Base-by-base conservation (phyloP, 2,329 filamentous ascomycete species). In the Fusarium liriodendri region DNA sequence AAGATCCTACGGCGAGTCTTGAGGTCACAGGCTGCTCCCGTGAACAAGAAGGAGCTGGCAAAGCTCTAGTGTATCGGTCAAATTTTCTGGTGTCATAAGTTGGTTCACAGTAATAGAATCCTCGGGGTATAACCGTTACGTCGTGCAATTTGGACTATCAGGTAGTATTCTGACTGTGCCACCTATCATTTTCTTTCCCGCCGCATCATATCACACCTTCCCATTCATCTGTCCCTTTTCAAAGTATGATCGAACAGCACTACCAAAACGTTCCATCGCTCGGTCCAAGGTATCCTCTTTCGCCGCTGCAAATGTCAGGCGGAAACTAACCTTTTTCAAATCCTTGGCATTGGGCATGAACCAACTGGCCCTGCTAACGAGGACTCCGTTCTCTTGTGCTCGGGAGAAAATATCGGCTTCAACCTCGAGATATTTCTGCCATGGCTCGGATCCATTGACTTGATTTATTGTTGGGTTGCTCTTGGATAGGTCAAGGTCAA, bases 1-100 rank as follows among this genome's bases (percentile, higher is more conserved):
- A 95, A 95, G 88, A 93, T 95, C 57, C 4, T 73, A 5, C 61
- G 71, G 9, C 57, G 71, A 1, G 16, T 73, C 2, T 29, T 73
- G 62, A 73, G 67, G 54, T 57, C 70, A n/a, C 50, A 62, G 29
- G 92, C 91, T 18, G 27, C 47, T 25, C 13, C 37, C 2, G 18
- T 9, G 5, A 40, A 14, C 1, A 57, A 64, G 47, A 71, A 67
- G 3, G 55, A 67, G 0, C 38, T 9, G 16, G 59, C 71, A 2
- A 73, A 74, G 27, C 71, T 73, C 2, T 73, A 29, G 52, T 13
- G 20, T 18, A 0, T n/a, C 16, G 9, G 22, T 35, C 8, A 54
- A 22, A 22, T 22, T 22, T 22, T 22, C 10, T 32, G 18, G 18
- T 54, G 6, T 6, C 6, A 54, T 54, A 52, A 18, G 29, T 18